phyloP scores from a whole-genome alignment of 768 basidiomycete species.

The Leccinum aurantiacum region DNA sequence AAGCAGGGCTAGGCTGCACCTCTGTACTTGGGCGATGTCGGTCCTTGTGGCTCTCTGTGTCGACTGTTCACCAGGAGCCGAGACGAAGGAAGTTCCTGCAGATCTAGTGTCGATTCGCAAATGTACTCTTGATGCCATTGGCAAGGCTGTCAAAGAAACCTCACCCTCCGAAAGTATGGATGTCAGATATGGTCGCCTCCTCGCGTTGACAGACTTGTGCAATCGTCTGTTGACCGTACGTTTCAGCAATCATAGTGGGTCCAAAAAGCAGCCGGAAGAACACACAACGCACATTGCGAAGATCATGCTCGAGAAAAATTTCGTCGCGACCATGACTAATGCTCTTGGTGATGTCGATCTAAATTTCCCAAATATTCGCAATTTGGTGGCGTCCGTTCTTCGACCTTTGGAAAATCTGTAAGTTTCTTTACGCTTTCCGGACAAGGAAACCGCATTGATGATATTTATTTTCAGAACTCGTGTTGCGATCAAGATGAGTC shows the following conservation, averaged over 20 bases:
- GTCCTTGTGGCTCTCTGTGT: conserved; percentile 92
- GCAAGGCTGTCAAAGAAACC: conserved; percentile 82
- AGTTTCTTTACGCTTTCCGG: conserved; percentile 30
- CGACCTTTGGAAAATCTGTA: conserved; percentile 89
- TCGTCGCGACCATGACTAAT: conserved; percentile 83
- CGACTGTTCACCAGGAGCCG: conserved; percentile 65
- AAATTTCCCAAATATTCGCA: conserved; percentile 89
- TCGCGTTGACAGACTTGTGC: conserved; percentile 85
- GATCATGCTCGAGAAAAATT: conserved; percentile 98
- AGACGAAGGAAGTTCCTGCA: conserved; percentile 71
- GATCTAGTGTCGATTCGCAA: conserved; percentile 91
- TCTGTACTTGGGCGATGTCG: conserved; percentile 88
- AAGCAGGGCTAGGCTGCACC: conserved; percentile 52
- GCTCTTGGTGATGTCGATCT: conserved; percentile 92
- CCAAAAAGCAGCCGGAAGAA: conserved; percentile 59
- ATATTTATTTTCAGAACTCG: conserved; percentile 63
- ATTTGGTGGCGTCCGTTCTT: conserved; percentile 82
- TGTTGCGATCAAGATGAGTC: conserved; percentile 97
- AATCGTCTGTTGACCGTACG: conserved; percentile 83
- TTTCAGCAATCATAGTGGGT: conserved; percentile 49
- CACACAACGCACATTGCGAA: conserved; percentile 92
- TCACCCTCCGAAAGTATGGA: conserved; percentile 60
- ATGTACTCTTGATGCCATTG: conserved; percentile 86
- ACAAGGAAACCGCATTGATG: conserved; percentile 3
- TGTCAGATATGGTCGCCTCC: conserved; percentile 80